A percentile compares a stretch with the other conserved stretches of the same genome.
Evolutionary conservation across 2,329 filamentous ascomycete species (phyloP).

Genomic region (Clonostachys sp.): DNA sequence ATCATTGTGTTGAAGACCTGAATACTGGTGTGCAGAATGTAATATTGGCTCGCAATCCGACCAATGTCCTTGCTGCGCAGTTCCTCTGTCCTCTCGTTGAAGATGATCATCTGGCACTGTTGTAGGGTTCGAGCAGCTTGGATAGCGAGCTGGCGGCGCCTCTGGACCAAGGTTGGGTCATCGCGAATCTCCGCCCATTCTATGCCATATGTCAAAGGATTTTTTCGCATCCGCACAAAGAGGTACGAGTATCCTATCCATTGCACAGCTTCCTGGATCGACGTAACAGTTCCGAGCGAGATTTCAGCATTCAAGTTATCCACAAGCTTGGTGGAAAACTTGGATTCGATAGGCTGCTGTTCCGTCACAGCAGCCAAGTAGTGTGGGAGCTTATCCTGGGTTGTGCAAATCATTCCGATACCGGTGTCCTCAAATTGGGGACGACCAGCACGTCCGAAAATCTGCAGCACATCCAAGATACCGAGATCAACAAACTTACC

Average conservation of each 20-base stretch:
- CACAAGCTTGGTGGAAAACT: conserved; percentile 87
- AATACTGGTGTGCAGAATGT: conserved; percentile 88
- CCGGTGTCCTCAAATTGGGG: conserved; percentile 97
- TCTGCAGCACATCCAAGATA: conserved; percentile 94
- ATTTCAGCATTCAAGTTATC: conserved; percentile 98
- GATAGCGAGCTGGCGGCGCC: conserved; percentile 80
- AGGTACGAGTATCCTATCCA: conserved; percentile 98
- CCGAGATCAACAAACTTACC: conserved; percentile 96
- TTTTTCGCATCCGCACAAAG: conserved; percentile 93
- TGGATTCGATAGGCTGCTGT: conserved; percentile 96
- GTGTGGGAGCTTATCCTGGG: conserved; percentile 86
- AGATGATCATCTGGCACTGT: conserved; percentile 97
- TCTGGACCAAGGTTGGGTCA: conserved; percentile 81
- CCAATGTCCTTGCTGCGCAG: conserved; percentile 92
- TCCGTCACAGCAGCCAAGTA: conserved; percentile 92
- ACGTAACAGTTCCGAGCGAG: conserved; percentile 88
- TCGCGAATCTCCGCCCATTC: conserved; percentile 88
- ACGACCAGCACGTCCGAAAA: conserved; percentile 95
- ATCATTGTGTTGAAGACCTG: conserved; percentile 97
- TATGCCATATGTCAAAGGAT: conserved; percentile 88
- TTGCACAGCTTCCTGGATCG: conserved; percentile 86
- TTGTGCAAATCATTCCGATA: conserved; percentile 97
- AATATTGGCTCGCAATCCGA: conserved; percentile 94
- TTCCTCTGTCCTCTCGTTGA: conserved; percentile 91
- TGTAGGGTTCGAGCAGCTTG: conserved; percentile 85